Conservation (phyloP, 192 early-diverging fungal genomes). For the Backusella psychrophila region DNA sequence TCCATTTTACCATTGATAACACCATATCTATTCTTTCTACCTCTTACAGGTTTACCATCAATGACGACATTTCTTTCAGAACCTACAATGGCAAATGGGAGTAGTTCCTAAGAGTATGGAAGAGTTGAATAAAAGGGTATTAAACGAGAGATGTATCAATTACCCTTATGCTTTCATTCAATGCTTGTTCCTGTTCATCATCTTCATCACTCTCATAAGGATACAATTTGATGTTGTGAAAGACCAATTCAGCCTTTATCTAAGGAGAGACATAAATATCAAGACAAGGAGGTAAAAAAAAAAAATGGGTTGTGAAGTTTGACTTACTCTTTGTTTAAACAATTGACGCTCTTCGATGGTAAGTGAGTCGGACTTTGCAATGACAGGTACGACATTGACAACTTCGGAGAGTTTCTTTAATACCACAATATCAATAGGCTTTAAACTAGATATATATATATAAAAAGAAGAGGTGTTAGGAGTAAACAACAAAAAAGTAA, state of each 20-base stretch:
- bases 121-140: neutral
- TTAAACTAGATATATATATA: constrained; percentile 58
- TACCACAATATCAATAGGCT: constrained; percentile 82
- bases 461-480: neutral
- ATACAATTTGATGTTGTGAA: constrained; percentile 89
- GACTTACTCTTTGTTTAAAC: constrained; percentile 72
- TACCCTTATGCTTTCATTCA: constrained; percentile 59
- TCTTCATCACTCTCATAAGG: constrained; percentile 88
- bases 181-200: constrained; percentile 70
- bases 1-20: constrained; percentile 71
- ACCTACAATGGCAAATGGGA: constrained; percentile 96
- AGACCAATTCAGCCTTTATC: constrained; percentile 87
- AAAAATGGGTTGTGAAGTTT: neutral
- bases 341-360: constrained; percentile 77
- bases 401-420: constrained; percentile 81
- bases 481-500: constrained; percentile 14
- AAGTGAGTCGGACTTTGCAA: constrained; percentile 86
- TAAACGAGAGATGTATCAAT: neutral
- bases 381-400: constrained; percentile 84
- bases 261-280: constrained; percentile 7
- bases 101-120: constrained; percentile 55
- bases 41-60: constrained; percentile 87
- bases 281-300: neutral
- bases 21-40: constrained; percentile 88
- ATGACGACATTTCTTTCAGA: constrained; percentile 87